A percentile compares a stretch with the other conserved stretches of the same genome.
phyloP scores from a whole-genome alignment of 23 red algal species.

The Gracilaria gracilis region DNA sequence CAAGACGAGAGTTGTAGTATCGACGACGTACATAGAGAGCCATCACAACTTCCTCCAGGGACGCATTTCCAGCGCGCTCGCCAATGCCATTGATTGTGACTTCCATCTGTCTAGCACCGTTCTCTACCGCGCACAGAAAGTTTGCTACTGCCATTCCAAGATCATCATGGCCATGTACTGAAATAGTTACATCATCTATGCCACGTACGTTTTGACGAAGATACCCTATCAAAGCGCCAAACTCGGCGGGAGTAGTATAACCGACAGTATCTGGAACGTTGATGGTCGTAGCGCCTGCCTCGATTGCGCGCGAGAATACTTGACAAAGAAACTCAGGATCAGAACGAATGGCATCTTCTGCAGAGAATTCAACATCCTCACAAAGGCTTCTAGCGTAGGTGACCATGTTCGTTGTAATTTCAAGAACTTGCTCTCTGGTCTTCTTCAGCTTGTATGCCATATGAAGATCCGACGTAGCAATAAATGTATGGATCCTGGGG shows the following conservation, averaged over 20 bases:
- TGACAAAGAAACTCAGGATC: slow-evolving; percentile 95
- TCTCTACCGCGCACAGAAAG: slow-evolving; percentile 91
- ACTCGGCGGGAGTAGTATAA: slow-evolving; percentile 92
- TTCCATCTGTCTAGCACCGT: slow-evolving; percentile 96
- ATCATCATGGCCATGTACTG: slow-evolving; percentile 99
- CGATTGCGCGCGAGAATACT: slow-evolving; percentile 87
- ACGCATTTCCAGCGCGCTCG: slow-evolving; percentile 97
- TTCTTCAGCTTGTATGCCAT: slow-evolving; percentile 98
- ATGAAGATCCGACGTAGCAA: slow-evolving; percentile 98
- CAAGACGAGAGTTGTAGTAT: slow-evolving; percentile 85
- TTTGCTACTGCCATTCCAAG: slow-evolving; percentile 98
- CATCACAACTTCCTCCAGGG: slow-evolving; percentile 99
- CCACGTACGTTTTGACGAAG: slow-evolving; percentile 82
- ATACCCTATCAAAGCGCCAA: slow-evolving; percentile 78
- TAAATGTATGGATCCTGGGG: slow-evolving; percentile 98
- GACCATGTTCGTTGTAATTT: slow-evolving; percentile 87
- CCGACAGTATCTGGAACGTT: slow-evolving; percentile 99
- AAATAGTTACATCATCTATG: slow-evolving; percentile 90
- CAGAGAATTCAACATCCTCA: slow-evolving; percentile 99
- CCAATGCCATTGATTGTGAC: slow-evolving; percentile 99
- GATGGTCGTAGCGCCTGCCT: slow-evolving; percentile 96
- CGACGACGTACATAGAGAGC: slow-evolving; percentile 90
- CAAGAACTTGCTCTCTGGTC: slow-evolving; percentile 88
- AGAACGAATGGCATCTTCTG: slow-evolving; percentile 97
- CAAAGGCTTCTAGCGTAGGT: slow-evolving; percentile 93